Base-by-base conservation (phyloP, 768 basidiomycete genomes). In the Tulasnella calospora region DNA sequence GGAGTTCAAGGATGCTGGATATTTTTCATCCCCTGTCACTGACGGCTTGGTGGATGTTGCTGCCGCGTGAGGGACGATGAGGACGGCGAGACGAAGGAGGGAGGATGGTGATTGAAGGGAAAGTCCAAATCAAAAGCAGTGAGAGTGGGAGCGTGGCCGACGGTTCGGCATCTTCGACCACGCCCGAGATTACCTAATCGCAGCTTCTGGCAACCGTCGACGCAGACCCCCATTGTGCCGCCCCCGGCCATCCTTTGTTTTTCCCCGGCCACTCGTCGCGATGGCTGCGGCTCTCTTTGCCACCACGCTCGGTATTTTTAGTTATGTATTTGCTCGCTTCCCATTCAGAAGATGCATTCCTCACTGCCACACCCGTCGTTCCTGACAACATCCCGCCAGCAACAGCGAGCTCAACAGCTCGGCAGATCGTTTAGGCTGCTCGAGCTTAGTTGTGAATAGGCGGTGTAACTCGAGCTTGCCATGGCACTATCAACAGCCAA, bases 51-150 rank as follows among this genome's bases (percentile, higher is more conserved):
- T 8, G 23, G 57, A n/a, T 61, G 21, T 61, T 61, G 57, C n/a
- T 61, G 57, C 30, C 57, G 57, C 21, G 57, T 27, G 27, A n/a
- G 23, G 40, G 40, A 40, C 40, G 57, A 61, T n/a, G 57, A 61
- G 27, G 57, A 30, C 12, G 57, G 23, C 23, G 57, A 27, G 30
- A 23, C 23, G 3, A 9, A 30, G 13, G 30, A 23, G n/a, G 57
- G 57, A 27, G 23, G 57, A 5, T 27, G 57, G 57, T 9, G 23
- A 30, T n/a, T 1, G 30, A 61, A 30, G 57, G n/a, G 57, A 23
- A 61, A 61, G 57, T 61, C 57, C n/a, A 61, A n/a, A 61, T 61
- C 57, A 61, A 61, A 61, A 61, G n/a, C 57, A n/a, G 57, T 27
- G 57, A 61, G 57, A 61, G 57, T 30, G 57, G 13, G 40, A 40